Base-by-base conservation (phyloP, 2,329 filamentous ascomycete genomes). In the Pseudopyrenochaeta lycopersici region DNA sequence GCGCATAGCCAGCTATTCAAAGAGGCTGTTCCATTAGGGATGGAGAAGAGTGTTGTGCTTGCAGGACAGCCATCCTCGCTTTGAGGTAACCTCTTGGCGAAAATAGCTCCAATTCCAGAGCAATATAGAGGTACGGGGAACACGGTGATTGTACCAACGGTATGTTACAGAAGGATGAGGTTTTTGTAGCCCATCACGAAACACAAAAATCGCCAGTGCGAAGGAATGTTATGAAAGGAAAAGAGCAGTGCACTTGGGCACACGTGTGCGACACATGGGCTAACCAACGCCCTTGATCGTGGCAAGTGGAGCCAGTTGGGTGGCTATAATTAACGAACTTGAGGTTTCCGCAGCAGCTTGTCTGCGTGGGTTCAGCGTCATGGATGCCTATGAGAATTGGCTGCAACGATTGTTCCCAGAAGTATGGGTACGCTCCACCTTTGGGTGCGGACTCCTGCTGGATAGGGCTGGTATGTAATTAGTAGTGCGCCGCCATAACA, bases 311-410 rank as follows among this genome's bases (percentile, higher is more conserved):
- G 40, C 21, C 17, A 17, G 15, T 7, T 30, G 4, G 23, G 40
- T 23, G 40, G 23, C 40, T 42, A 42, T 31, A 17, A 30, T 42
- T 42, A n/a, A n/a, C n/a, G n/a, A n/a, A n/a, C n/a, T n/a, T n/a
- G n/a, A n/a, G n/a, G n/a, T n/a, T n/a, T n/a, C n/a, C n/a, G n/a
- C n/a, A n/a, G n/a, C n/a, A n/a, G n/a, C n/a, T n/a, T n/a, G n/a
- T n/a, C n/a, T n/a, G n/a, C n/a, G n/a, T n/a, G n/a, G n/a, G n/a
- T n/a, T 41, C 9, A 29, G 18, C 18, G 21, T 27, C 40, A 42
- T 42, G 21, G 21, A 27, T 14, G 2, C 20, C 20, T 7, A 40
- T 27, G 18, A 14, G 20, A 29, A 21, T 41, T 29, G 39, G 39
- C 20, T 27, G 40, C 40, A 10, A 42, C 9, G 23, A 30, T 31